Evolutionary conservation across 257 asterid species (phyloP).

Genomic region (Nicotiana benthamiana): DNA sequence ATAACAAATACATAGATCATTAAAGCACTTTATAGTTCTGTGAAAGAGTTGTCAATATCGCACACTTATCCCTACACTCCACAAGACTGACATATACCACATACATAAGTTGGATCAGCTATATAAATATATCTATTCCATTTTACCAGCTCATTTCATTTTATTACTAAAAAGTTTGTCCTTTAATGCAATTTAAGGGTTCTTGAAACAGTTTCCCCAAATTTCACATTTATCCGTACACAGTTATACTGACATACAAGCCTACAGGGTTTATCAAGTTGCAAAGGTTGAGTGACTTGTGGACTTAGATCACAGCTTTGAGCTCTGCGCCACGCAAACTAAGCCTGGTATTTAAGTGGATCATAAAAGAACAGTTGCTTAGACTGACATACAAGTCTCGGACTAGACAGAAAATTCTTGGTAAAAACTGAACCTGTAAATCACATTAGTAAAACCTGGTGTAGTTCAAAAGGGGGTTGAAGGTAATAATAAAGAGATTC

Average conservation of each 20-base stretch:
- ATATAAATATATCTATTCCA: background rate
- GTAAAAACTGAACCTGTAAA: background rate
- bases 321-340: too few relatives aligned
- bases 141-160: background rate
- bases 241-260: too few relatives aligned
- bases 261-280: too few relatives aligned
- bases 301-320: too few relatives aligned
- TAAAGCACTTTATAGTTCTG: background rate
- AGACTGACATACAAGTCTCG: background rate
- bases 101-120: background rate
- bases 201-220: background rate
- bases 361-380: background rate
- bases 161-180: background rate
- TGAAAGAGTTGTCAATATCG: background rate
- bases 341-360: too few relatives aligned
- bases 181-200: background rate
- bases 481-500: background rate
- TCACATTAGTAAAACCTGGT: background rate
- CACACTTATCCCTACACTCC: too few relatives aligned
- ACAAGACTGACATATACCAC: background rate
- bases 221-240: too few relatives aligned
- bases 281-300: too few relatives aligned
- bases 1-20: background rate
- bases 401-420: background rate
- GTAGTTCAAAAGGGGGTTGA: too few relatives aligned